Conservation (phyloP, 352 stramenopile genomes). For the Globisporangium recalcitrans region DNA sequence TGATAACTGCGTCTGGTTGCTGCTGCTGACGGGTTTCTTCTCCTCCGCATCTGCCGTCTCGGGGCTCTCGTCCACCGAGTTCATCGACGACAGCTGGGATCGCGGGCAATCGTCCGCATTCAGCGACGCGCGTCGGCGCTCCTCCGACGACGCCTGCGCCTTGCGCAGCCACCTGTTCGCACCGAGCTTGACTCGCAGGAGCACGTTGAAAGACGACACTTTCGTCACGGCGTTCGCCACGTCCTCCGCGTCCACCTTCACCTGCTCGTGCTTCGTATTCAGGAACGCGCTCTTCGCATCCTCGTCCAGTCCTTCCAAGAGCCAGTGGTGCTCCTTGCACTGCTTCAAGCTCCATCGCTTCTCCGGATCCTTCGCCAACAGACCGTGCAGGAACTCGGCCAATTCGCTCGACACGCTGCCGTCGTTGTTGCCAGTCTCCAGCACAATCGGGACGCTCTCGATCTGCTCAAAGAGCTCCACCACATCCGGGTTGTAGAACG, state of each 20-base stretch:
- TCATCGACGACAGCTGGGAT: conserved; percentile 13
- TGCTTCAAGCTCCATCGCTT: conserved; percentile 62
- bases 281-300: conserved; percentile 38
- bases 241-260: conserved; percentile 57
- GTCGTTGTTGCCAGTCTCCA: conserved; percentile 30
- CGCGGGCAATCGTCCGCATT: conserved; percentile 10
- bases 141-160: conserved; percentile 54
- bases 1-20: neutral
- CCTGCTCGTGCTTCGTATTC: conserved; percentile 39
- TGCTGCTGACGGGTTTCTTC: neutral
- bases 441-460: conserved; percentile 43
- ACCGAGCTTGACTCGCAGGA: conserved; percentile 73
- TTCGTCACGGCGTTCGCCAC: conserved; percentile 64
- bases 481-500: conserved; percentile 82
- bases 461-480: conserved; percentile 82
- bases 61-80: conserved; percentile 20
- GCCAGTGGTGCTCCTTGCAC: conserved; percentile 68
- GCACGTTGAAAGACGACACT: conserved; percentile 65
- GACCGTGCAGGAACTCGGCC: conserved; percentile 40
- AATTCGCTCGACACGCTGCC: conserved; percentile 32
- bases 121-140: conserved; percentile 31
- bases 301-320: conserved; percentile 48
- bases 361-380: conserved; percentile 72
- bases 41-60: conserved; percentile 18
- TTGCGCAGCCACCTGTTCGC: conserved; percentile 77